phyloP scores from a whole-genome alignment of 2,329 filamentous ascomycete genomes.

The Periglandula ipomoeae region DNA sequence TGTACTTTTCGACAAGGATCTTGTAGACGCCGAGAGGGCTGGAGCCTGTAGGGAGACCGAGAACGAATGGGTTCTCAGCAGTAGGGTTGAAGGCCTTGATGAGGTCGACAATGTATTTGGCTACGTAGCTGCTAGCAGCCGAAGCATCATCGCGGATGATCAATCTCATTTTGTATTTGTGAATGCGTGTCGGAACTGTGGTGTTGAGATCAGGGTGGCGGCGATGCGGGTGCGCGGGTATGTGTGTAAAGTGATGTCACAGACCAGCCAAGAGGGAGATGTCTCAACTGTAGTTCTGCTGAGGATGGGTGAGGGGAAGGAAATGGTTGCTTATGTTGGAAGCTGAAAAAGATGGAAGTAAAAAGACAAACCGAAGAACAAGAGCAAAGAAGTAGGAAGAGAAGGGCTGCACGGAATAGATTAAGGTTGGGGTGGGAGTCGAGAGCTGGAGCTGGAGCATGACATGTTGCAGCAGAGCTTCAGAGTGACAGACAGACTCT shows the following conservation, averaged over 20 bases:
- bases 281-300: too few relatives aligned
- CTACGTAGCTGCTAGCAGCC: slow-evolving; percentile 64
- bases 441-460: background rate
- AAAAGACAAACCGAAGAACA: background rate
- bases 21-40: slow-evolving; percentile 73
- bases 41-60: slow-evolving; percentile 76
- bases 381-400: background rate
- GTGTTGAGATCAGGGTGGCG: slow-evolving; percentile 14
- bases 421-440: slow-evolving; percentile 1
- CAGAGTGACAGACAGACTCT: background rate
- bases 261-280: background rate
- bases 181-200: slow-evolving; percentile 10
- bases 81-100: slow-evolving; percentile 72
- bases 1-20: slow-evolving; percentile 62
- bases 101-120: slow-evolving; percentile 73
- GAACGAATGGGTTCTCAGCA: slow-evolving; percentile 64
- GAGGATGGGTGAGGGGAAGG: background rate
- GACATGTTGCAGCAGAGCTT: background rate
- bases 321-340: background rate
- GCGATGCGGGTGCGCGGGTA: background rate
- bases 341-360: background rate
- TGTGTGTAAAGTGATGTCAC: slow-evolving; percentile 1
- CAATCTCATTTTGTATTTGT: slow-evolving; percentile 55
- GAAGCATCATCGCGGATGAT: slow-evolving; percentile 69
- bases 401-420: background rate